Conservation (phyloP, 345 rosid species). For the Eutrema heterophyllum region DNA sequence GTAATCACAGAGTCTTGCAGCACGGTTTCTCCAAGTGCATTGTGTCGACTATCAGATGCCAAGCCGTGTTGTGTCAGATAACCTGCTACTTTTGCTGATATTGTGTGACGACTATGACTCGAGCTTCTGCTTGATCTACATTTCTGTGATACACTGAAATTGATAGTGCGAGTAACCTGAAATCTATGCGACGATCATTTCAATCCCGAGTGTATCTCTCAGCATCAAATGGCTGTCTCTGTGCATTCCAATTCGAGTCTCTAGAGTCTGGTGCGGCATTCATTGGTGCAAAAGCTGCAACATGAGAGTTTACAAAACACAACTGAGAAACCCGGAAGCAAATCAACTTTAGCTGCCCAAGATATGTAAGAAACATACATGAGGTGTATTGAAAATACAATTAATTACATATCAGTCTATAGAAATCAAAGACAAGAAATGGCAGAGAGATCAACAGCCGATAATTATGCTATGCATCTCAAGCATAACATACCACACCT, state of each 20-base stretch:
- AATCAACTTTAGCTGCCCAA: not conserved
- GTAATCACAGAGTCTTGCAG: not conserved
- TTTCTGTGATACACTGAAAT: not conserved
- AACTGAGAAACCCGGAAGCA: not conserved
- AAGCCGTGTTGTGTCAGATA: not conserved
- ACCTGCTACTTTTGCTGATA: not conserved
- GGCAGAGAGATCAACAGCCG: not conserved
- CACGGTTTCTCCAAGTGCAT: not conserved
- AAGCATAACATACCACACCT: not conserved
- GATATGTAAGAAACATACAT: not conserved
- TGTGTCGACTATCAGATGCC: not conserved
- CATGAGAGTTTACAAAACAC: not conserved
- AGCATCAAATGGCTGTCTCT: conserved; percentile 52
- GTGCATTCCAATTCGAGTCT: conserved; percentile 22
- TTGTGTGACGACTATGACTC: not conserved
- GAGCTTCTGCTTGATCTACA: not conserved
- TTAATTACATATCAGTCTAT: not conserved
- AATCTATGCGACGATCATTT: not conserved
- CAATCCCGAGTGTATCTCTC: conserved; percentile 40
- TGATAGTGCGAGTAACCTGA: not conserved
- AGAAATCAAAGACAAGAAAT: not conserved
- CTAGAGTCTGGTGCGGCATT: conserved; percentile 35
- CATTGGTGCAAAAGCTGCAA: conserved; percentile 85
- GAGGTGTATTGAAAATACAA: not conserved
- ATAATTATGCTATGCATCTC: not conserved